Evolutionary conservation across 2,329 filamentous ascomycete species (phyloP).

Genomic region (Plenodomus tracheiphilus): DNA sequence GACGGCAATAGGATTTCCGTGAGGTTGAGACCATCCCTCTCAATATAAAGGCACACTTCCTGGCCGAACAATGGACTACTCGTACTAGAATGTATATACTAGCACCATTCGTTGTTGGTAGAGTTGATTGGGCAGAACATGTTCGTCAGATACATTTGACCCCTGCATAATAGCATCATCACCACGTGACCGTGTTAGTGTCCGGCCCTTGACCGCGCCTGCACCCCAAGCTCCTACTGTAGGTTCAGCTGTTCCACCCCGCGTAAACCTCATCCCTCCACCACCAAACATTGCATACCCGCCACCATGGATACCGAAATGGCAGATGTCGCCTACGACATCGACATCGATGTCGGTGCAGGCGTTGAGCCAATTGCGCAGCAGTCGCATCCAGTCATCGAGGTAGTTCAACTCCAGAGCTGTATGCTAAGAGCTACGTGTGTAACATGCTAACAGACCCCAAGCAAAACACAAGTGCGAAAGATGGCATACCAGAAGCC

Average conservation of each 20-base stretch:
- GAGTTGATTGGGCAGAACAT: no score
- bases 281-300: conserved; percentile 4
- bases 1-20: no score
- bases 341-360: conserved; percentile 40
- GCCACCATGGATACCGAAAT: conserved; percentile 36
- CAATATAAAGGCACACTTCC: no score
- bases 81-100: no score
- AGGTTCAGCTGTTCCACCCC: conserved; percentile 11
- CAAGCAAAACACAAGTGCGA: conserved; percentile 9
- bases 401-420: conserved; percentile 12
- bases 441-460: conserved; percentile 7
- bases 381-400: conserved; percentile 26
- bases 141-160: no score
- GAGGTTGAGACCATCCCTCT: no score
- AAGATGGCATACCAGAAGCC: conserved; percentile 33
- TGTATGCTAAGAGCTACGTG: conserved; percentile 1
- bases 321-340: conserved; percentile 42
- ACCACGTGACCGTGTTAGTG: conserved; percentile 20
- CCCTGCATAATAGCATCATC: no score
- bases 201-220: conserved; percentile 9
- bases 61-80: no score
- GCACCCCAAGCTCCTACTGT: conserved; percentile 1
- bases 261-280: conserved; percentile 9
- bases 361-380: conserved; percentile 21
- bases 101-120: no score